Evolutionary conservation across 495 filamentous ascomycete species (phyloP), one percentile per base, ranked within the genome.

Genomic region (Hypoxylon lienhwacheense): DNA sequence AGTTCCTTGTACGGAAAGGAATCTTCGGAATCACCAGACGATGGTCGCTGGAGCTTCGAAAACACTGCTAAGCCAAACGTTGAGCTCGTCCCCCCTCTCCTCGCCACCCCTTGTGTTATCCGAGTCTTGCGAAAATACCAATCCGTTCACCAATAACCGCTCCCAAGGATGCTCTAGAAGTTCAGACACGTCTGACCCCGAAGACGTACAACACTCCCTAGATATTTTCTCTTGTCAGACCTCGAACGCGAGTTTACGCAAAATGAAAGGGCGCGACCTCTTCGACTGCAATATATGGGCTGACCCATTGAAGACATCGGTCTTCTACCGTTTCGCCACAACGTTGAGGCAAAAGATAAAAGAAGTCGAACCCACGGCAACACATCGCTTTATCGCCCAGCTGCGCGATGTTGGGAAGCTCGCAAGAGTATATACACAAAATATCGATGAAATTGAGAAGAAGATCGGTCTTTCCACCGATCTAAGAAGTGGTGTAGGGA

Each of bases 361-460:
- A 26, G 66, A 70, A n/a, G 80, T 81, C 0, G 77, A 80, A 24
- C 74, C 78, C 0, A 82, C 82, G 1, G 66, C 54, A 21, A 76
- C 71, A 10, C 84, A 87, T 63, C 79, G 75, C 29, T 87, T 87
- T 55, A 79, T 87, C 34, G 75, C 77, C 22, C 75, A 77, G 6
- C 73, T 87, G 7, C 73, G 83, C 10, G 82, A 87, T 63, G 74
- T 74, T 26, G 76, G 82, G 2, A 82, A 83, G 34, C 66, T 87
- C 16, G 78, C 85, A 11, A 67, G 84, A 24, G 85, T 83, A 43
- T 87, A 87, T 55, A 87, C 84, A 0, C 85, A 88, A 56, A 88
- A 88, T 41, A 88, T 88, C 21, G 85, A 88, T 50, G 79, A 79
- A 49, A 72, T 88, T 4, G 85, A 88, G 52, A 80, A 82, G 42